phyloP scores from a whole-genome alignment of 176 grass and related monocot species.

The Oryza longistaminata region DNA sequence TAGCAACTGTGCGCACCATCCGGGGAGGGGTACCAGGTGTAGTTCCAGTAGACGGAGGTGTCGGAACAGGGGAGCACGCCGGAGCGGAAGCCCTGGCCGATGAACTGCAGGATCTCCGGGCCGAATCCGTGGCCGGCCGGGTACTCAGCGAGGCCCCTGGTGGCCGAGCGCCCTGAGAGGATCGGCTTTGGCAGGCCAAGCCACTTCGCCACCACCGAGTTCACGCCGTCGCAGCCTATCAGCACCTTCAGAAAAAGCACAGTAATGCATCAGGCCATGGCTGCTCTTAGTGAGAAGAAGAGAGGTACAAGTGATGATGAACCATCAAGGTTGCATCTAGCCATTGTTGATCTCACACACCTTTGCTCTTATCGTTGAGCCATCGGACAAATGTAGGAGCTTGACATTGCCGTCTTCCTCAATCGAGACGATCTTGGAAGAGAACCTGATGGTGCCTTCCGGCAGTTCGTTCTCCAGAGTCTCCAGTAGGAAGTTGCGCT shows the following conservation, averaged over 20 bases:
- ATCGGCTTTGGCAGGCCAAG: conserved; percentile 44
- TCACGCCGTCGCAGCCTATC: conserved; percentile 58
- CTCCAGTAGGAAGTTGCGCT: conserved; percentile 67
- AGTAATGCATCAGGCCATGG: background rate
- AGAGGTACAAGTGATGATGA: background rate
- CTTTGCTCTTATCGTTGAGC: conserved; percentile 67
- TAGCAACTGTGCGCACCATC: background rate
- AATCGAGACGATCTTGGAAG: conserved; percentile 62
- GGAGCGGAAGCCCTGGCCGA: conserved; percentile 49
- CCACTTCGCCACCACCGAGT: conserved; percentile 61
- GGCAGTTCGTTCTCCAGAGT: conserved; percentile 62
- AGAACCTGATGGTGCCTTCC: conserved; percentile 67
- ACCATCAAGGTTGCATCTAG: too few relatives aligned
- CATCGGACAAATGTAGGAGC: conserved; percentile 66
- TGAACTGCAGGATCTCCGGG: conserved; percentile 49
- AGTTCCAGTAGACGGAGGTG: conserved; percentile 72
- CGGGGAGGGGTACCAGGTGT: conserved; percentile 61
- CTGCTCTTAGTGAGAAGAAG: background rate
- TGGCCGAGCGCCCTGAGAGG: conserved; percentile 33
- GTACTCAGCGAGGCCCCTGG: conserved; percentile 51
- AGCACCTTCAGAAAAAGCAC: conserved; percentile 40
- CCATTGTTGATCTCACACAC: conserved; percentile 18
- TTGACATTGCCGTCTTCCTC: conserved; percentile 59
- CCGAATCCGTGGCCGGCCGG: conserved; percentile 53
- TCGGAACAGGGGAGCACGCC: conserved; percentile 62